Base-by-base conservation (phyloP, 2,329 filamentous ascomycete species). In the Ilyonectria mors-panacis region DNA sequence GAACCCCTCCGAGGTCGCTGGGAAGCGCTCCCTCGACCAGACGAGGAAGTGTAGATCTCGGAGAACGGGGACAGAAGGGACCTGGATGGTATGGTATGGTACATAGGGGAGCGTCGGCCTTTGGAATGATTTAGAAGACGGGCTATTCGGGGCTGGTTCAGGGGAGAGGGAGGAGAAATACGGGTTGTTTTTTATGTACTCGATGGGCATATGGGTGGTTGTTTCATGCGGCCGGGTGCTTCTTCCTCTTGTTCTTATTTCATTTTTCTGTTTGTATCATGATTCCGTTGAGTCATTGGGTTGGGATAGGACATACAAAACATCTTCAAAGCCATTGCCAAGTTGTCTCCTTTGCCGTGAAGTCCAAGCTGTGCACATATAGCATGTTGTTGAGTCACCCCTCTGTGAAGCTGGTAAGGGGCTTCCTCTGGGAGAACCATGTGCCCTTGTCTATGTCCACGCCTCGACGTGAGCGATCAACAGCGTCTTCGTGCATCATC, bases 231-330 rank as follows among this genome's bases (percentile, higher is more conserved):
- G 65, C 69, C 56, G 57, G 67, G 61, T 73, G 70, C 65, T 70
- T 76, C 58, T 66, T 57, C 47, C 55, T 62, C 42, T 65, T 66
- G 63, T 66, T 67, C 58, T 64, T 64, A 47, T 69, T 63, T 65
- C 65, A 70, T 68, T 69, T 72, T 70, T 67, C 69, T 73, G 57
- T 74, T 71, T 75, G 72, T 75, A 75, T 68, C 70, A 76, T 73
- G 76, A 68, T 72, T 76, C 62, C 68, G 60, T 68, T 57, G 65
- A 76, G 69, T 74, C 70, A 68, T 69, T 65, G 68, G 73, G 66
- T 70, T 72, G 69, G 69, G 66, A 68, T 73, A 73, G 68, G 68
- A 69, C 26, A 69, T 70, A 70, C 69, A 73, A 66, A 76, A 72
- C 48, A 68, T 74, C 55, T 74, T 73, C 53, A 65, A 75, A 70